Percentiles rank a stretch among this genome's conserved stretches.
Evolutionary conservation across 345 rosid species (phyloP).

Genomic region (Gossypium australe): DNA sequence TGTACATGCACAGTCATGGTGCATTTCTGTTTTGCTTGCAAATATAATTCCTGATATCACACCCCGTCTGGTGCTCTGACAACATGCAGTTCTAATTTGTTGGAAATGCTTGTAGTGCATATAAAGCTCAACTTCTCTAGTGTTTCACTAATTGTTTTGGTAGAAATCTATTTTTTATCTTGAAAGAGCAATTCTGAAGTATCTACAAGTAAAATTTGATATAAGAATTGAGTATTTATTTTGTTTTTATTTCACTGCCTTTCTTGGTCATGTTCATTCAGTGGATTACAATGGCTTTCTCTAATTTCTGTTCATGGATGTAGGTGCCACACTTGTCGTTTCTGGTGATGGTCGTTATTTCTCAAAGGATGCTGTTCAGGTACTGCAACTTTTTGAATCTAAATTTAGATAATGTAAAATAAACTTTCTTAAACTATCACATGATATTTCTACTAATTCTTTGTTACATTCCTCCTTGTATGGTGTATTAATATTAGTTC

Average conservation of each 20-base stretch:
- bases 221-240: background rate
- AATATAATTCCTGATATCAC: background rate
- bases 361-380: slow-evolving; percentile 97
- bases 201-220: background rate
- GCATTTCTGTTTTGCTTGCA: background rate
- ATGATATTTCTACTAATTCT: background rate
- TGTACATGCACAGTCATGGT: background rate
- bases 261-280: background rate
- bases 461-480: background rate
- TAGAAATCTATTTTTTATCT: background rate
- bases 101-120: background rate
- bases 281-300: background rate
- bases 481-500: background rate
- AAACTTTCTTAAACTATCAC: background rate
- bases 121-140: background rate
- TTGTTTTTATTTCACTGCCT: background rate
- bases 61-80: background rate
- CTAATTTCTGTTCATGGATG: slow-evolving; percentile 9
- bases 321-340: slow-evolving; percentile 96
- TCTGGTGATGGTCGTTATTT: slow-evolving; percentile 99
- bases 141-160: background rate
- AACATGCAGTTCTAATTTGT: background rate
- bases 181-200: background rate
- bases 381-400: slow-evolving; percentile 15
- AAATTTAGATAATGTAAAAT: background rate